Evolutionary conservation across 805 yeast species (phyloP).

Genomic region (Metschnikowia lochheadii): DNA sequence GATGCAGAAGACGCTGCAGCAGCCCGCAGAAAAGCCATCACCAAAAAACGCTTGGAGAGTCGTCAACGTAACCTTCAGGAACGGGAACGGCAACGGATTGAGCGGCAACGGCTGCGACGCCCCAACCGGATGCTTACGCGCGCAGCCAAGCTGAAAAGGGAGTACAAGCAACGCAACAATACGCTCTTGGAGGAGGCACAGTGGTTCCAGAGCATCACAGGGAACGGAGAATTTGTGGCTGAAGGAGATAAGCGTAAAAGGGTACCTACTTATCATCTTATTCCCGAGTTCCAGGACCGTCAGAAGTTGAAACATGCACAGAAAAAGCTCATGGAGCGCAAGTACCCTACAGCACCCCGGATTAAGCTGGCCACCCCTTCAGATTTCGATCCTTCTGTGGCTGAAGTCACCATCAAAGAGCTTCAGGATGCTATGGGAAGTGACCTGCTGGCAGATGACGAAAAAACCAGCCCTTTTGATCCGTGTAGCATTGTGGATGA

Average conservation of each 20-base stretch:
- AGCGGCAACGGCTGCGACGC: conserved; percentile 4
- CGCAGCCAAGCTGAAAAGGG: neutral
- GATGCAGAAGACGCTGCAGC: neutral
- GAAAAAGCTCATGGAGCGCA: conserved; percentile 15
- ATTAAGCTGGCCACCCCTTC: conserved; percentile 6
- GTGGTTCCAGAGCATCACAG: conserved; percentile 40
- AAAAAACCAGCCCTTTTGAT: conserved; percentile 36
- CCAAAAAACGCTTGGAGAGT: conserved; percentile 7
- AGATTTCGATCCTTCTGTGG: conserved; percentile 4
- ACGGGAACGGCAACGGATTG: neutral
- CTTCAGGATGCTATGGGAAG: conserved; percentile 16
- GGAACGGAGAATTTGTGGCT: conserved; percentile 30
- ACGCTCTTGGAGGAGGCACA: conserved; percentile 24
- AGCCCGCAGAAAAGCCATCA: conserved; percentile 1
- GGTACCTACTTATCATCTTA: conserved; percentile 23
- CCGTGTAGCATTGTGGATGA: conserved; percentile 36
- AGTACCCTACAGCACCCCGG: conserved; percentile 5
- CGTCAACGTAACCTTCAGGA: conserved; percentile 6
- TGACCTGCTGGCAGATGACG: conserved; percentile 23
- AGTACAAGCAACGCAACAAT: conserved; percentile 5
- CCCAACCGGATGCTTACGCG: conserved; percentile 4
- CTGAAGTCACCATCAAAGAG: conserved; percentile 12
- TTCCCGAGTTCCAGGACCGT: conserved; percentile 23
- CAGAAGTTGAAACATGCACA: conserved; percentile 12
- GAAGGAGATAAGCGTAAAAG: conserved; percentile 33